Evolutionary conservation across 176 grass and related monocot species (phyloP).

Genomic region (Paspalum notatum): DNA sequence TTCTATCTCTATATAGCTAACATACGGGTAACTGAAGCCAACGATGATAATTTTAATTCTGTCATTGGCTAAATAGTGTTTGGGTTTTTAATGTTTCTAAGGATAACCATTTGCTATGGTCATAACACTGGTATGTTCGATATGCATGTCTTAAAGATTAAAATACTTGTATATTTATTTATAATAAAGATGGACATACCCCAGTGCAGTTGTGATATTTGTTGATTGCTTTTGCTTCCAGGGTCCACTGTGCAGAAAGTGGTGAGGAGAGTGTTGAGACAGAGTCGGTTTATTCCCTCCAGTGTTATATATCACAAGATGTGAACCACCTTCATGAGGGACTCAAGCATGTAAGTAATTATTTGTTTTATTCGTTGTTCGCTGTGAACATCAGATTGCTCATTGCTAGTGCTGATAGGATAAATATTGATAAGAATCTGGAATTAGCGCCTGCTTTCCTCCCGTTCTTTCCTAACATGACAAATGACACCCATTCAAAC

Average conservation of each 20-base stretch:
- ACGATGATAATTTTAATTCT: conserved; percentile 1
- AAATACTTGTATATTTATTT: too few relatives aligned
- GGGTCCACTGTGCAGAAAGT: conserved; percentile 96
- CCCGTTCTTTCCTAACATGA: not conserved
- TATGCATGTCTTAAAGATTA: not conserved
- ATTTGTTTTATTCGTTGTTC: conserved; percentile 4
- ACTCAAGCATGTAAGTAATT: conserved; percentile 77
- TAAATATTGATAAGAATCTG: conserved; percentile 13
- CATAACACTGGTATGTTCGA: not conserved
- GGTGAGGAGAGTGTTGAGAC: conserved; percentile 85
- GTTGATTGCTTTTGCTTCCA: conserved; percentile 46
- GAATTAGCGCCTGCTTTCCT: not conserved
- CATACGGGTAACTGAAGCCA: not conserved
- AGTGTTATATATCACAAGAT: conserved; percentile 99
- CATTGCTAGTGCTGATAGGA: conserved; percentile 11
- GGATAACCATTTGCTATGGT: conserved; percentile 14
- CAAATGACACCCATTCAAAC: not conserved
- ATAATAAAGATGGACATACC: conserved; percentile 11
- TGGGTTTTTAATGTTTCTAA: not conserved
- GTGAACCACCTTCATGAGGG: conserved; percentile 99
- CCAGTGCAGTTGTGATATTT: conserved; percentile 18
- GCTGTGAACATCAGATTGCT: conserved; percentile 15
- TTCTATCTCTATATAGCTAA: not conserved
- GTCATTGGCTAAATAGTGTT: conserved; percentile 13
- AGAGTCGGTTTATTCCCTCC: conserved; percentile 88